Conservation (phyloP, 176 grass and related monocot genomes). For the Oryza meridionalis region DNA sequence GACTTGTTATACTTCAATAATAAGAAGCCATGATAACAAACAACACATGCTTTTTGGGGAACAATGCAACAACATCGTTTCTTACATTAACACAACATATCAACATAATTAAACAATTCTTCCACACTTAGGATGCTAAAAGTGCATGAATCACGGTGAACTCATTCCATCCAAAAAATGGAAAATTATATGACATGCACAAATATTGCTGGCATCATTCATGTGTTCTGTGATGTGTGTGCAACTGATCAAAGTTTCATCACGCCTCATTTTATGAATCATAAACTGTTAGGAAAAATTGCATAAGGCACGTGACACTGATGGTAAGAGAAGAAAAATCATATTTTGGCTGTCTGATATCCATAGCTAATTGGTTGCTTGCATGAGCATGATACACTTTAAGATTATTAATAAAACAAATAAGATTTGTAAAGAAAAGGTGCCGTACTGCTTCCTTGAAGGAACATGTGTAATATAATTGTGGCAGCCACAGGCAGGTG, state of each 20-base stretch:
- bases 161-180: neutral
- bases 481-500: neutral
- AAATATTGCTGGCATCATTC: neutral
- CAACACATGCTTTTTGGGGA: neutral
- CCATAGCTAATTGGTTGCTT: neutral
- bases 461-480: neutral
- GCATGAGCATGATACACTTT: neutral
- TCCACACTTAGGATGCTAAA: neutral
- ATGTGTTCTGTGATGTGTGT: neutral
- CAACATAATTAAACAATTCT: neutral
- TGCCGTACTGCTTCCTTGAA: neutral
- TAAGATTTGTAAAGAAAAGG: neutral
- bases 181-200: neutral
- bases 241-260: conserved; percentile 16
- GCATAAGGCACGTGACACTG: neutral
- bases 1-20: conserved; percentile 20
- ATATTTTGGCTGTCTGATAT: neutral
- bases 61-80: neutral
- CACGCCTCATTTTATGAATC: neutral
- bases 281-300: neutral
- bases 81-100: neutral
- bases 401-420: neutral
- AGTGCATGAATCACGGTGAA: neutral
- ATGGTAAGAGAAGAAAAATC: neutral
- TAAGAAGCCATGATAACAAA: conserved; percentile 16